Conservation (phyloP, 169 alveolate genomes). For the Perkinsus chesapeaki region DNA sequence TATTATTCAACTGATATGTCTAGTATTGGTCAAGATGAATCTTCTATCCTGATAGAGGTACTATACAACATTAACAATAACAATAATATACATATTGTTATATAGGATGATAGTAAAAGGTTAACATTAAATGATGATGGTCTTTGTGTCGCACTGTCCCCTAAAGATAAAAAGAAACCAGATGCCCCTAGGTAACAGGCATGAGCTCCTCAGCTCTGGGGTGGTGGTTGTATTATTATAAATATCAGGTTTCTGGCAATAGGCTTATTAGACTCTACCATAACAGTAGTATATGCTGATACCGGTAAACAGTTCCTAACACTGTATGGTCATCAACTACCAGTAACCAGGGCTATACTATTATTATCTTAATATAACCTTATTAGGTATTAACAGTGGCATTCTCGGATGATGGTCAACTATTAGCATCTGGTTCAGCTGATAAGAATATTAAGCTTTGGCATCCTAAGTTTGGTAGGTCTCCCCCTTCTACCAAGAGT, state of each 20-base stretch:
- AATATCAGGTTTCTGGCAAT: slow-evolving; percentile 41
- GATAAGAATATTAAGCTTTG: slow-evolving; percentile 71
- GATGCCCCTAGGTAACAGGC: neutral
- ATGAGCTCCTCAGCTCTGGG: no score
- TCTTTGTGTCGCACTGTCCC: neutral
- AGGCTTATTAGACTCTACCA: slow-evolving; percentile 59
- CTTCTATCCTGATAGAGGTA: neutral
- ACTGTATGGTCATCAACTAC: slow-evolving; percentile 76
- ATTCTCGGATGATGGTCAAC: slow-evolving; percentile 16
- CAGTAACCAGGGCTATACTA: slow-evolving; percentile 38
- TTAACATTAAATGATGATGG: neutral
- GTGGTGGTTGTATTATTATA: no score
- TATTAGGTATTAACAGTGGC: neutral
- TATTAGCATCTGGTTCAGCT: slow-evolving; percentile 64
- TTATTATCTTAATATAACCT: neutral
- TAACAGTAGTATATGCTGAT: slow-evolving; percentile 60
- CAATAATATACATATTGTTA: no score
- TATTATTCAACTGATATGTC: neutral
- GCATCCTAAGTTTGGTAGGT: slow-evolving; percentile 73
- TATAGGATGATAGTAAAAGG: neutral
- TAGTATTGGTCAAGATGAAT: neutral
- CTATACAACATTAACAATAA: no score
- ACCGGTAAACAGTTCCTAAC: slow-evolving; percentile 58
- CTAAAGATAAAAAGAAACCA: neutral
- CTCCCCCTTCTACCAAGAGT: neutral